Percentiles rank a stretch among this genome's conserved stretches.
Conservation (phyloP, 768 basidiomycete species). For the Mycena albidolilacea region DNA sequence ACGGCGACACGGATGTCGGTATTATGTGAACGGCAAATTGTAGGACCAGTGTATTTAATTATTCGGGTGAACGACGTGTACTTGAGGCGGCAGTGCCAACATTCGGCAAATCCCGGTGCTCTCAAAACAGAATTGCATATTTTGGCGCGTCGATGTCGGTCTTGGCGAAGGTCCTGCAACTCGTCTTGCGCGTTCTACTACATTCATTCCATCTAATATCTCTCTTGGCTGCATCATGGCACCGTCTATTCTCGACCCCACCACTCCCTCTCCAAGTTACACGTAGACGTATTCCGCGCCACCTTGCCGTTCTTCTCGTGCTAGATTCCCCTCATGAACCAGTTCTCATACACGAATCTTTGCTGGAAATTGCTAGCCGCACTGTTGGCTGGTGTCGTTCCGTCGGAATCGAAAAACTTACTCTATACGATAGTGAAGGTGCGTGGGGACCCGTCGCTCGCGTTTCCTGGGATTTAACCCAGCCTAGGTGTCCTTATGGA, state of each 20-base stretch:
- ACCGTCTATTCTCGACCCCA: constrained; percentile 49
- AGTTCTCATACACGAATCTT: constrained; percentile 54
- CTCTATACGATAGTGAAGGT: constrained; percentile 84
- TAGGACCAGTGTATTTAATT: constrained; percentile 16
- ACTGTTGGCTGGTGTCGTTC: constrained; percentile 73
- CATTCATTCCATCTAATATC: constrained; percentile 71
- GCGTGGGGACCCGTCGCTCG: constrained; percentile 40
- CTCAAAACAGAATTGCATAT: not conserved
- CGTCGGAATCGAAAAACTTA: constrained; percentile 75
- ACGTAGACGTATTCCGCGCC: constrained; percentile 73
- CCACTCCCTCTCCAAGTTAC: constrained; percentile 66
- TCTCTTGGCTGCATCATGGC: constrained; percentile 57
- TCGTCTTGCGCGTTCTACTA: constrained; percentile 71
- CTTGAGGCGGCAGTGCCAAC: not conserved
- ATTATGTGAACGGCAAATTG: constrained; percentile 50
- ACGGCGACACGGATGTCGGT: constrained; percentile 66
- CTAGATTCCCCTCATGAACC: constrained; percentile 54
- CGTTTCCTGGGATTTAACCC: constrained; percentile 1
- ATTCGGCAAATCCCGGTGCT: not conserved
- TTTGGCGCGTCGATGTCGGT: constrained; percentile 57
- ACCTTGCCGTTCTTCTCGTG: constrained; percentile 77
- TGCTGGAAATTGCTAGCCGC: constrained; percentile 69
- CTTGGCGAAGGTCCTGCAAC: constrained; percentile 59
- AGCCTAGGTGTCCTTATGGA: constrained; percentile 57
- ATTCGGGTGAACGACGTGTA: too few species aligned